These are phyloP conservation scores for Lignosus rhinocerotis DNA, from an alignment of 1,284 basidiomycete species.

Conservation along the genomic window DNA sequence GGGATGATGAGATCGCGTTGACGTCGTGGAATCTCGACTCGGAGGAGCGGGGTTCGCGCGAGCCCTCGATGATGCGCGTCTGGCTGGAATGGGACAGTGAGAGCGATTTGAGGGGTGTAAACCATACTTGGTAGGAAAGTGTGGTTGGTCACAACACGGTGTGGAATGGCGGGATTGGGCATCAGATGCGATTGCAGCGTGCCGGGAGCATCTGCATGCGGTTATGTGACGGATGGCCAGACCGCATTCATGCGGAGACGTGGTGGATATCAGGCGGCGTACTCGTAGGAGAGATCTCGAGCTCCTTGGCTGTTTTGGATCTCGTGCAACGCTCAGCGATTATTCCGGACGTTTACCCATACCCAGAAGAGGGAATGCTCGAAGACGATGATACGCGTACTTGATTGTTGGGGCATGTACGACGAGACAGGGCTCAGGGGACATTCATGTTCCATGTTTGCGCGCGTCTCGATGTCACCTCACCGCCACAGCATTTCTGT, in stretches of 20 bases:
- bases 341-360: too few relatives aligned
- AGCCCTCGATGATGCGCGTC: slow-evolving; percentile 1
- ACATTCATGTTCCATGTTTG: not conserved
- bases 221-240: not conserved
- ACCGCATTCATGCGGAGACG: not conserved
- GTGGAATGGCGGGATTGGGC: slow-evolving; percentile 2
- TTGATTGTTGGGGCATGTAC: not conserved
- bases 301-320: not conserved
- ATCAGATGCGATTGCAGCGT: slow-evolving; percentile 21
- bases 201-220: not conserved
- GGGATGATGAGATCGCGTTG: not conserved
- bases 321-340: not conserved
- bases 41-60: not conserved
- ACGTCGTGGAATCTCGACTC: not conserved
- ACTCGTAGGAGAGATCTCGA: not conserved
- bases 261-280: not conserved
- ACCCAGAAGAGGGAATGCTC: not conserved
- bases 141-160: not conserved
- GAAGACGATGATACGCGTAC: not conserved
- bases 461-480: not conserved
- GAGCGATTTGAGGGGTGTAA: slow-evolving; percentile 1
- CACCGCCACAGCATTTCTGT: not conserved
- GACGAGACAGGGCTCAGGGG: not conserved
- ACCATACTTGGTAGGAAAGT: not conserved
- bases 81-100: not conserved